Conservation (phyloP, 352 stramenopile genomes). For the Albugo laibachii region DNA sequence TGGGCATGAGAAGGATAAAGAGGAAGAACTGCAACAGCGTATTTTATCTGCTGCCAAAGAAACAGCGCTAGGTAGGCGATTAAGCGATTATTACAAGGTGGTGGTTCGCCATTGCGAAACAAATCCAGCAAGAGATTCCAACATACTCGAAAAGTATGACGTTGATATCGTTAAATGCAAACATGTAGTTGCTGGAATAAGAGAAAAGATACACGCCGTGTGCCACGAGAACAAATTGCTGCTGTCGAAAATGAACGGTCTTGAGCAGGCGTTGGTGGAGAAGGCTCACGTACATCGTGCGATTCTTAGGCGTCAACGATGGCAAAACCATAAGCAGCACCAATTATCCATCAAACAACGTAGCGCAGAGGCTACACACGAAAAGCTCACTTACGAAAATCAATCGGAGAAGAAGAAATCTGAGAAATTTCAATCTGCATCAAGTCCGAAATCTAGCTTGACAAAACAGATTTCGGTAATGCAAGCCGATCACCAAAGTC, state of each 20-base stretch:
- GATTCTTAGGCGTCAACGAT: slow-evolving; percentile 34
- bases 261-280: slow-evolving; percentile 40
- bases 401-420: not conserved
- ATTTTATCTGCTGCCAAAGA: slow-evolving; percentile 38
- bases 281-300: slow-evolving; percentile 45
- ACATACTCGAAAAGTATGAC: slow-evolving; percentile 57
- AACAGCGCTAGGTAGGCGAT: slow-evolving; percentile 31
- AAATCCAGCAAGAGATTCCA: slow-evolving; percentile 46
- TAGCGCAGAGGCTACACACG: not conserved
- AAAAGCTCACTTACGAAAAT: not conserved
- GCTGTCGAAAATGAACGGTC: slow-evolving; percentile 33
- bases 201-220: slow-evolving; percentile 47
- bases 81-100: slow-evolving; percentile 61
- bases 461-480: slow-evolving; percentile 36
- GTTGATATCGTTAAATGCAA: slow-evolving; percentile 31
- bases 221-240: slow-evolving; percentile 47
- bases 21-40: slow-evolving; percentile 39
- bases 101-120: slow-evolving; percentile 65
- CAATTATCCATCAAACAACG: slow-evolving; percentile 12
- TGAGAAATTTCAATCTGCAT: slow-evolving; percentile 22
- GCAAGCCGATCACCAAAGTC: slow-evolving; percentile 34
- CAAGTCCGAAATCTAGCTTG: slow-evolving; percentile 59
- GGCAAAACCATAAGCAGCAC: slow-evolving; percentile 40
- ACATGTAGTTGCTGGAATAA: slow-evolving; percentile 39
- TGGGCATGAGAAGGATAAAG: slow-evolving; percentile 15